phyloP scores from a whole-genome alignment of 495 filamentous ascomycete genomes.

The Collariella sp. region DNA sequence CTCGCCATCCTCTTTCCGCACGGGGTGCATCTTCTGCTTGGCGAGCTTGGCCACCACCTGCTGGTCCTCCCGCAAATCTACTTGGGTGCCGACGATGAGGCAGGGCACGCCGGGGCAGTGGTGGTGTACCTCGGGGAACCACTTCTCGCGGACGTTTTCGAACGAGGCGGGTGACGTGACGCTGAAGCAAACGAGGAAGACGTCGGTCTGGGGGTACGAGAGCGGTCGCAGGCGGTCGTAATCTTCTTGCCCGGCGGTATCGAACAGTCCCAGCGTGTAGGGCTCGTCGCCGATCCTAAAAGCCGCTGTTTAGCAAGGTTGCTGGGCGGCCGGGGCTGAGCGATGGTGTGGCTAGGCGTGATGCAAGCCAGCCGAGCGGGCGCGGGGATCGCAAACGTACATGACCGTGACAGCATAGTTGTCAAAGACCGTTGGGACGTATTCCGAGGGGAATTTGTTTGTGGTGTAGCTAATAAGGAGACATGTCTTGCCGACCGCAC shows the following conservation, averaged over 20 bases:
- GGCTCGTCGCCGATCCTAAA: constrained; percentile 96
- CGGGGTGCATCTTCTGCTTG: constrained; percentile 91
- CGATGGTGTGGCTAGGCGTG: background rate
- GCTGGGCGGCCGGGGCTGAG: background rate
- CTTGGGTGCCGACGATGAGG: constrained; percentile 95
- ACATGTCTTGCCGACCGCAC: constrained; percentile 98
- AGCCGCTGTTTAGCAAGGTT: constrained; percentile 8
- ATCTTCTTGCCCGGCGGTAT: constrained; percentile 98
- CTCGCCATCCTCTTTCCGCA: constrained; percentile 86
- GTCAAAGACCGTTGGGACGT: constrained; percentile 97
- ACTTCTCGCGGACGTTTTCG: constrained; percentile 98
- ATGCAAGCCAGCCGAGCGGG: too few relatives aligned
- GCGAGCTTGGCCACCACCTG: constrained; percentile 81
- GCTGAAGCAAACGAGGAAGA: constrained; percentile 97
- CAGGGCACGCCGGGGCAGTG: constrained; percentile 97
- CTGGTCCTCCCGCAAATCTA: constrained; percentile 89
- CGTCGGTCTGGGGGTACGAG: constrained; percentile 97
- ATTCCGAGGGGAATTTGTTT: constrained; percentile 99
- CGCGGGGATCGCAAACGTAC: constrained; percentile 51
- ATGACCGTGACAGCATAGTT: constrained; percentile 99
- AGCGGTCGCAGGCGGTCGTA: constrained; percentile 94
- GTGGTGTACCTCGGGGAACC: constrained; percentile 97
- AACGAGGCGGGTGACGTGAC: constrained; percentile 98
- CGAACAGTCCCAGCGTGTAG: constrained; percentile 93
- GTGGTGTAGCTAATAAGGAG: constrained; percentile 98